A percentile compares a stretch with the other conserved stretches of the same genome.
Conservation (phyloP, 129 eudicot species). For the Flaveria robusta region DNA sequence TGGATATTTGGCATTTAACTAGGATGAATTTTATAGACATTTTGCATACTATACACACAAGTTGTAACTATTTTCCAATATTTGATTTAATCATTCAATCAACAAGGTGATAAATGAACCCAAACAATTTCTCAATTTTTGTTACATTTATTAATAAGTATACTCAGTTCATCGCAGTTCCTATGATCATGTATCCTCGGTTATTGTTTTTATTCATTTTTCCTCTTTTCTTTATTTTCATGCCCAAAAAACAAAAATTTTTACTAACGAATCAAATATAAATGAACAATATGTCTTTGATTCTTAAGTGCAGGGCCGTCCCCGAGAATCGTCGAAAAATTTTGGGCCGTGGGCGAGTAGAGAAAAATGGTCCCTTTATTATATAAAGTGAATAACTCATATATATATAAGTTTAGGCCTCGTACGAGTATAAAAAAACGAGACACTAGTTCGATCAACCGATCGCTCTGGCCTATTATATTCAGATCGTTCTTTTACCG, state of each 20-base stretch:
- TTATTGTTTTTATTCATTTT: background rate
- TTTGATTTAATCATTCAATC: conserved; percentile 20
- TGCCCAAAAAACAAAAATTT: background rate
- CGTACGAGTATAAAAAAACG: no score
- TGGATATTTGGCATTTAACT: conserved; percentile 31
- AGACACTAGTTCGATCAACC: no score
- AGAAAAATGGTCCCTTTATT: no score
- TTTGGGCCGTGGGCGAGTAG: no score
- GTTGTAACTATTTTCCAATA: conserved; percentile 38
- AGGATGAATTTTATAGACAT: conserved; percentile 32
- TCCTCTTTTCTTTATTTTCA: background rate
- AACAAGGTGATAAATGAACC: conserved; percentile 34
- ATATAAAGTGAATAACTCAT: no score
- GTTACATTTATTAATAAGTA: background rate
- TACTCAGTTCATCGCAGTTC: background rate
- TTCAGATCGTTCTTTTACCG: no score
- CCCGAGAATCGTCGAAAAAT: no score
- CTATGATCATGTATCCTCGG: conserved; percentile 1
- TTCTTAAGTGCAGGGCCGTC: no score
- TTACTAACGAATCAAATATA: no score
- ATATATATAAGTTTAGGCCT: no score
- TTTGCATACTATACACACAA: conserved; percentile 24
- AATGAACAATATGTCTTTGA: no score
- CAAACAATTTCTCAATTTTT: conserved; percentile 16
- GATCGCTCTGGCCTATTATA: no score